These are phyloP conservation scores for Fusarium nisikadoi DNA, from an alignment of 2,329 filamentous ascomycete species.

Conservation along the genomic window DNA sequence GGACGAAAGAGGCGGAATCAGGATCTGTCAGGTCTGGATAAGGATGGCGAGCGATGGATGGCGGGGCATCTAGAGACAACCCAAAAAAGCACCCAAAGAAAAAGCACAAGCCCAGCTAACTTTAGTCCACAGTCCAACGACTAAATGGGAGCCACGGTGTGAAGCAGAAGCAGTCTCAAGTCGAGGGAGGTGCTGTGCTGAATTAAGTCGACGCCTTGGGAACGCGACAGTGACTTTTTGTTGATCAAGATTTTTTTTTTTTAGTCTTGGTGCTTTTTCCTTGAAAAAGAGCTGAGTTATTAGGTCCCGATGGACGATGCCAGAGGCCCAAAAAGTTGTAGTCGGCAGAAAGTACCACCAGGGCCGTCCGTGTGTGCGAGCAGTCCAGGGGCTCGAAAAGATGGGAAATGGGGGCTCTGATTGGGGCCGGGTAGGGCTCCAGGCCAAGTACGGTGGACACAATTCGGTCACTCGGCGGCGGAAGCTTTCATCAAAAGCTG, in stretches of 20 bases:
- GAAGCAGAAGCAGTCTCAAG: constrained; percentile 4
- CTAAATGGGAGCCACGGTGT: constrained; percentile 20
- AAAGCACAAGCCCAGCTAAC: constrained; percentile 27
- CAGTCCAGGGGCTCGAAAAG: constrained; percentile 34
- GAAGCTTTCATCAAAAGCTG: constrained; percentile 19
- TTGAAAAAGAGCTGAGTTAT: constrained; percentile 31
- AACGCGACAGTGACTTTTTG: constrained; percentile 20
- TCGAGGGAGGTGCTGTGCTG: constrained; percentile 11
- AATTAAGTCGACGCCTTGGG: constrained; percentile 7
- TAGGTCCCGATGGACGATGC: constrained; percentile 36
- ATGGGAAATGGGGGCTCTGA: constrained; percentile 33
- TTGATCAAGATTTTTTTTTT: constrained; percentile 1
- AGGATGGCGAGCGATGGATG: constrained; percentile 44
- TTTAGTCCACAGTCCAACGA: constrained; percentile 34
- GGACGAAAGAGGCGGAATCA: constrained; percentile 41
- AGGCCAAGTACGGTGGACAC: constrained; percentile 27
- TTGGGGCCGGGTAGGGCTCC: constrained; percentile 43
- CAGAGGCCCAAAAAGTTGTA: constrained; percentile 40
- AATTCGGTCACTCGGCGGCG: constrained; percentile 35
- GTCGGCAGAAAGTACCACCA: constrained; percentile 37
- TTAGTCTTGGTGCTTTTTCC: constrained; percentile 6
- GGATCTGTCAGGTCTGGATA: constrained; percentile 47
- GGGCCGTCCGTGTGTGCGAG: constrained; percentile 33
- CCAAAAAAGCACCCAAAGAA: constrained; percentile 36
- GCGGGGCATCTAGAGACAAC: constrained; percentile 45